Evolutionary conservation across 1,139 yeast genomes (phyloP).

Genomic region (Candida sp.): DNA sequence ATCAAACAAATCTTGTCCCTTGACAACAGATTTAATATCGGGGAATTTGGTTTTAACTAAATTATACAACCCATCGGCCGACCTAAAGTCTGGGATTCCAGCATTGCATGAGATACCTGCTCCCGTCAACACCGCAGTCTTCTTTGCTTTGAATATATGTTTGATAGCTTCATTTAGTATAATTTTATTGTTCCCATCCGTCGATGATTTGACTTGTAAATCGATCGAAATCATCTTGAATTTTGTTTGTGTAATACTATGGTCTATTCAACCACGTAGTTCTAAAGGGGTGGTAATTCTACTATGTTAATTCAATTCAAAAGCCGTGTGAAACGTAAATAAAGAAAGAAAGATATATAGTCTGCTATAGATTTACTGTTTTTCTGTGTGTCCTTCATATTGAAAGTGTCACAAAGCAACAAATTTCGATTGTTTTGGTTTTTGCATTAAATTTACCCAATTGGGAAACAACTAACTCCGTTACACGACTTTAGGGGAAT

Average conservation of each 20-base stretch:
- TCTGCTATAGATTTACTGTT: no score
- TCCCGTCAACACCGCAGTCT: slow-evolving; percentile 71
- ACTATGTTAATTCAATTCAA: neutral
- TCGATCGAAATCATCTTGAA: slow-evolving; percentile 29
- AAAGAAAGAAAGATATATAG: no score
- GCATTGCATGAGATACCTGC: slow-evolving; percentile 97
- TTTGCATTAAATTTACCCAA: neutral
- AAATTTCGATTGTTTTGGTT: neutral
- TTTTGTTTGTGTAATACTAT: neutral
- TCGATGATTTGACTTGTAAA: slow-evolving; percentile 13
- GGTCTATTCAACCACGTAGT: neutral
- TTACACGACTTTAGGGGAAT: neutral
- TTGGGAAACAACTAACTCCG: neutral
- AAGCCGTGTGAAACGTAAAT: neutral
- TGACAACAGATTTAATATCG: slow-evolving; percentile 45
- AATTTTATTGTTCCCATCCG: slow-evolving; percentile 25
- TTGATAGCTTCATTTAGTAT: slow-evolving; percentile 38
- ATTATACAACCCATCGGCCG: slow-evolving; percentile 78
- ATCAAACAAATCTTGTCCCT: slow-evolving; percentile 91
- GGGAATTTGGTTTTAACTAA: slow-evolving; percentile 66
- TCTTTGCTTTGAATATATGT: slow-evolving; percentile 44
- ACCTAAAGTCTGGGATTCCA: slow-evolving; percentile 93
- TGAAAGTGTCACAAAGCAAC: neutral
- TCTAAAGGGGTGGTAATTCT: neutral
- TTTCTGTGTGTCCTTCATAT: neutral